These are phyloP conservation scores for Millerago galiae DNA, from an alignment of 805 yeast species.

Conservation along the genomic window DNA sequence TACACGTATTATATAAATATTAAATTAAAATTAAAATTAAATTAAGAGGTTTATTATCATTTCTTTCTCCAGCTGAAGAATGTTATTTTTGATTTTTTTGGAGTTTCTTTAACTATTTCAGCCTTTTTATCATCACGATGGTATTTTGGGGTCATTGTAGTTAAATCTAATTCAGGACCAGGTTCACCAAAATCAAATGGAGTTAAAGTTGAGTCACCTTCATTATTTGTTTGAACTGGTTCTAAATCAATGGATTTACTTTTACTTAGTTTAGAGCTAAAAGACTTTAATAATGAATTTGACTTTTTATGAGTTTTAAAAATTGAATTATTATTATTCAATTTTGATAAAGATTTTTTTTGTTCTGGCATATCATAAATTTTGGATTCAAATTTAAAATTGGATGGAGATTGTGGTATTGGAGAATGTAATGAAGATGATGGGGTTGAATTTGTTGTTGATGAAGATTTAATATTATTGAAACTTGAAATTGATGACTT, in stretches of 20 bases:
- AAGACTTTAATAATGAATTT: slow-evolving; percentile 17
- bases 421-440: slow-evolving; percentile 13
- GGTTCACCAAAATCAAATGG: slow-evolving; percentile 24
- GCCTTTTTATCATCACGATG: slow-evolving; percentile 57
- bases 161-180: slow-evolving; percentile 22
- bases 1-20: not conserved
- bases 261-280: slow-evolving; percentile 10
- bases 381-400: slow-evolving; percentile 32
- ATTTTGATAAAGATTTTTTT: not conserved
- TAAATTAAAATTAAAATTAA: not conserved
- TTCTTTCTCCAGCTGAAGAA: slow-evolving; percentile 14
- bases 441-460: slow-evolving; percentile 8
- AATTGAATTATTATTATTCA: slow-evolving; percentile 1
- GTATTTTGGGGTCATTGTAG: slow-evolving; percentile 20
- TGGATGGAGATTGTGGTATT: slow-evolving; percentile 15
- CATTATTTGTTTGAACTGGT: slow-evolving; percentile 4
- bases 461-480: slow-evolving; percentile 14
- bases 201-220: slow-evolving; percentile 20
- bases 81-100: slow-evolving; percentile 6
- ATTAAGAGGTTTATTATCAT: no score
- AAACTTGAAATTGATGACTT: slow-evolving; percentile 18
- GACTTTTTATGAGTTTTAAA: slow-evolving; percentile 17
- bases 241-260: slow-evolving; percentile 10
- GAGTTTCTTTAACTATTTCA: slow-evolving; percentile 2
- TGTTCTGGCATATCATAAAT: slow-evolving; percentile 29